Base-by-base conservation (phyloP, 768 basidiomycete species). In the Lentinula sp. region DNA sequence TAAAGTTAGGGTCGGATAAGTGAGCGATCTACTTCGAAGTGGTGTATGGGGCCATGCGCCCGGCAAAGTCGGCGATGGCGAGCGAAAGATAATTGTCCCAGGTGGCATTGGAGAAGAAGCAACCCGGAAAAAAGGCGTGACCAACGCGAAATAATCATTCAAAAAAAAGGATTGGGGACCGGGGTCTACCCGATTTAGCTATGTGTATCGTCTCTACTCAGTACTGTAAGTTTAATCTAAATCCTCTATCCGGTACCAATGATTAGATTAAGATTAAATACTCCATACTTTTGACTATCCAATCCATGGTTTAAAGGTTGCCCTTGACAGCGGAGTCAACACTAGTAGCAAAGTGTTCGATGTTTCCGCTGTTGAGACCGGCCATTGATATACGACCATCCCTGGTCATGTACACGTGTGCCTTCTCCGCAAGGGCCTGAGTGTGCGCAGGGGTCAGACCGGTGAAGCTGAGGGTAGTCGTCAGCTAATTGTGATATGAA, bases 361-460 rank as follows among this genome's bases (percentile, higher is more conserved):
- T 85, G 80, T 96, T 96, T 69, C 75, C 71, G 62, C 75, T 74
- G 79, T 95, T 96, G 69, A 96, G 75, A 37, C 92, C 94, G 63
- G 93, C 92, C 93, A 95, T 96, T 48, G 91, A 93, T 67, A 95
- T 94, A 66, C 94, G 88, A 18, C 94, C 94, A 72, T 95, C 90
- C 60, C 82, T 80, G n/a, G 94, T 95, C 90, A 95, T 90, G 76
- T 96, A 96, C 64, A 96, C 80, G 71, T 95, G 92, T 4, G 91
- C 91, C 70, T 90, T 91, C 72, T 93, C 85, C 15, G 94, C 91
- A 56, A 96, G 82, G 5, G 80, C 82, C 68, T 89, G 88, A 65
- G 91, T 91, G 66, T 97, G 95, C 4, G 81, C 78, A 28, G 86
- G 77, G 63, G 84, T 87, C 67, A 96, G 74, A 20, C 95, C 95